Percentiles rank a stretch among this genome's conserved stretches.
Conservation (phyloP, 2,329 filamentous ascomycete genomes). For the Tolypocladium tundrense region DNA sequence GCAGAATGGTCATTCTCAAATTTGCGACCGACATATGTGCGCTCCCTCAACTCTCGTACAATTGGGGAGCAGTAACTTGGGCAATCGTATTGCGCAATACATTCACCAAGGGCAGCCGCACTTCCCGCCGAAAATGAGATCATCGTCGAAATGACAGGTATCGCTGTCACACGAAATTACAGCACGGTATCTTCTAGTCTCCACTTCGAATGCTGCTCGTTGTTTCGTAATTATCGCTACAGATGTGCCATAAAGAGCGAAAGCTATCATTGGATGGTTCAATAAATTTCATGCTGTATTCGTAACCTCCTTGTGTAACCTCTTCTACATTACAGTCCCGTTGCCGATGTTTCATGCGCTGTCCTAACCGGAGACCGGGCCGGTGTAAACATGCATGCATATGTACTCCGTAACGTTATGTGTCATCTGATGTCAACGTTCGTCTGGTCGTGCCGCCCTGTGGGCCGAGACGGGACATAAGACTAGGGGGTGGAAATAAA, state of each 20-base stretch:
- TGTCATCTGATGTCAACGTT: background rate
- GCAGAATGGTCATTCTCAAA: background rate
- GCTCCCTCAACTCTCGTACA: background rate
- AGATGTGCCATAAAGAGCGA: background rate
- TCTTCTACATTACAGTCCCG: background rate
- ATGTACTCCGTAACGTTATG: background rate
- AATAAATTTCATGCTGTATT: too few relatives aligned
- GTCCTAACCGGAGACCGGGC: background rate
- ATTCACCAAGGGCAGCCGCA: background rate
- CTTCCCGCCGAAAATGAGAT: background rate
- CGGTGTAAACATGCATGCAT: background rate
- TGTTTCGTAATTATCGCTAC: background rate
- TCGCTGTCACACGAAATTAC: background rate
- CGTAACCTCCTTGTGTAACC: background rate
- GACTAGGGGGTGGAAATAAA: background rate
- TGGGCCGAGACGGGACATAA: background rate
- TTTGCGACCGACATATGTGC: too few relatives aligned
- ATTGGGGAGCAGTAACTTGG: background rate
- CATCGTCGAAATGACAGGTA: background rate
- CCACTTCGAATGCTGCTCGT: background rate
- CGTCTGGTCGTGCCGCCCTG: background rate
- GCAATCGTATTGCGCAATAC: background rate
- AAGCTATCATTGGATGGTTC: background rate
- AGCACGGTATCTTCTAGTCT: background rate
- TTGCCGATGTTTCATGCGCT: background rate